Percentiles rank a stretch among this genome's conserved stretches.
These are phyloP conservation scores for Lathyrus sativus DNA, from an alignment of 306 rosid species.

Conservation along the genomic window DNA sequence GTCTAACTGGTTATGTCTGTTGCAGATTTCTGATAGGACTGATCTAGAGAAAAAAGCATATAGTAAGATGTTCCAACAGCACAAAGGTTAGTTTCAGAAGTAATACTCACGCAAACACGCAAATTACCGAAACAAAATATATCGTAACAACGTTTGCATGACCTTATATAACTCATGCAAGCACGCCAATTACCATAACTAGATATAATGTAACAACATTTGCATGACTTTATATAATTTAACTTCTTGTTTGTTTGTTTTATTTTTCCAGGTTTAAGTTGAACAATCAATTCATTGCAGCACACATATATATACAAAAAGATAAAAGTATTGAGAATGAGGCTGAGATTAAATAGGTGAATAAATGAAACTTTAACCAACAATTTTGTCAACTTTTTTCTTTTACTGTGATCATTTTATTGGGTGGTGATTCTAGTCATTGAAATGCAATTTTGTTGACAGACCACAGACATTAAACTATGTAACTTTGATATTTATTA, in stretches of 20 bases:
- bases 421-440: constrained; percentile 26
- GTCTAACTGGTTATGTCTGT: constrained; percentile 9
- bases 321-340: constrained; percentile 6
- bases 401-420: constrained; percentile 11
- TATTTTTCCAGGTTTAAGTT: constrained; percentile 26
- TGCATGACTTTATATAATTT: too few species aligned
- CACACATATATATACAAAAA: constrained; percentile 22
- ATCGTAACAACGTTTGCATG: too few species aligned
- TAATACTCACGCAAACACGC: neutral
- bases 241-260: constrained; percentile 1
- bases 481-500: constrained; percentile 33
- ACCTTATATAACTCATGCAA: too few species aligned
- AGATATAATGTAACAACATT: too few species aligned
- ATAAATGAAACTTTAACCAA: constrained; percentile 22
- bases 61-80: constrained; percentile 84
- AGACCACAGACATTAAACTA: constrained; percentile 4
- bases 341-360: constrained; percentile 4
- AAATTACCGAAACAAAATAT: too few species aligned
- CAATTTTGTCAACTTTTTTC: constrained; percentile 36
- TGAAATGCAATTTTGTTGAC: constrained; percentile 32
- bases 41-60: constrained; percentile 76
- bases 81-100: constrained; percentile 40
- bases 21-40: constrained; percentile 74
- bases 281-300: constrained; percentile 13
- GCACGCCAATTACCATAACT: too few species aligned